Percentiles rank a stretch among this genome's conserved stretches.
These are phyloP conservation scores for Cymbopogon flexuosus DNA, from an alignment of 202 grass and related monocot species.

Conservation along the genomic window DNA sequence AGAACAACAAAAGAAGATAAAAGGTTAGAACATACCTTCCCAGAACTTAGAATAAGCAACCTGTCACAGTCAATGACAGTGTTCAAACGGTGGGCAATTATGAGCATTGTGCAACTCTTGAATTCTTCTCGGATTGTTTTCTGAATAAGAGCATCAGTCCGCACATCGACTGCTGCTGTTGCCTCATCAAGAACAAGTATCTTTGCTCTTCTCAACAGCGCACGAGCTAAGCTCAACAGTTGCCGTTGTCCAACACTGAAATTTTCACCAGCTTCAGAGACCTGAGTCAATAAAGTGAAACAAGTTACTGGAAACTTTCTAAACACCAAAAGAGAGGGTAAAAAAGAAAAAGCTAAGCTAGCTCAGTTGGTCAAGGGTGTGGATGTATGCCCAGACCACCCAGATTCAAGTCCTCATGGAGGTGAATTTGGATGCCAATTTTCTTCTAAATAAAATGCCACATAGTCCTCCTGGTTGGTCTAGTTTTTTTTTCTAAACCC, in stretches of 20 bases:
- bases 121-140: constrained; percentile 98
- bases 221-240: constrained; percentile 85
- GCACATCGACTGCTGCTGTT: constrained; percentile 92
- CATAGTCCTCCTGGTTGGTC: background rate
- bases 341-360: background rate
- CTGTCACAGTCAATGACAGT: constrained; percentile 91
- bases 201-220: constrained; percentile 83
- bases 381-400: background rate
- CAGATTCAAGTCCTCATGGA: background rate
- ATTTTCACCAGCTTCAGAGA: constrained; percentile 95
- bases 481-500: background rate
- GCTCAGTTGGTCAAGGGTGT: background rate
- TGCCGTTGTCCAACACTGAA: constrained; percentile 97
- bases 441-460: background rate
- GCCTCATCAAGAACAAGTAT: constrained; percentile 99
- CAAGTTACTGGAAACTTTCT: background rate
- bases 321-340: background rate
- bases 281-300: constrained; percentile 38
- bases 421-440: background rate
- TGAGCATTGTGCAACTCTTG: constrained; percentile 96
- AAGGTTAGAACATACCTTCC: constrained; percentile 50
- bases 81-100: constrained; percentile 92
- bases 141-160: constrained; percentile 97
- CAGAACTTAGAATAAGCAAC: constrained; percentile 81
- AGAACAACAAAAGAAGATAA: constrained; percentile 8